Conservation (phyloP, 768 basidiomycete species). For the Cyathus striatus region DNA sequence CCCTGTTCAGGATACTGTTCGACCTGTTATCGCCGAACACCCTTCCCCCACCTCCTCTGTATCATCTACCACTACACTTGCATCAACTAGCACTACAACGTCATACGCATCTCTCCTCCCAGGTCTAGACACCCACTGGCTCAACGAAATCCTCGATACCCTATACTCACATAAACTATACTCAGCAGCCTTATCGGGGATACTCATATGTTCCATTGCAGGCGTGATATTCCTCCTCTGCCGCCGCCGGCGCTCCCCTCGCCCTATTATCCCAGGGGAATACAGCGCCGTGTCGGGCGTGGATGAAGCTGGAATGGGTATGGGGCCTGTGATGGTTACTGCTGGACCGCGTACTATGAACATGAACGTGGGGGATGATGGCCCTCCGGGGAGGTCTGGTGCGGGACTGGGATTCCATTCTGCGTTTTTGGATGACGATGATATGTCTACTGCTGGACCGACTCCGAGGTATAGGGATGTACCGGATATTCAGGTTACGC, state of each 20-base stretch:
- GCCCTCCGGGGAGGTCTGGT: slow-evolving; percentile 20
- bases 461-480: slow-evolving; percentile 47
- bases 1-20: slow-evolving; percentile 26
- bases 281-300: slow-evolving; percentile 96
- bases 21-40: not conserved
- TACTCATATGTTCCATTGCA: slow-evolving; percentile 69
- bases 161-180: slow-evolving; percentile 77
- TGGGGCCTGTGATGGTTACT: slow-evolving; percentile 69
- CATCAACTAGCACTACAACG: too few species aligned
- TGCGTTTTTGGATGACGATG: slow-evolving; percentile 81
- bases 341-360: slow-evolving; percentile 51
- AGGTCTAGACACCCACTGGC: slow-evolving; percentile 72
- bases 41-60: slow-evolving; percentile 18
- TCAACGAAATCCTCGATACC: slow-evolving; percentile 74
- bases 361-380: not conserved
- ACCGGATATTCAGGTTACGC: too few species aligned
- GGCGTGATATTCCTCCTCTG: slow-evolving; percentile 75
- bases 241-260: slow-evolving; percentile 47
- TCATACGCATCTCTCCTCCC: too few species aligned
- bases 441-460: slow-evolving; percentile 30
- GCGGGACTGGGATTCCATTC: slow-evolving; percentile 62
- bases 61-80: slow-evolving; percentile 17
- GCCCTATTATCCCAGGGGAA: slow-evolving; percentile 69
- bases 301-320: slow-evolving; percentile 59
- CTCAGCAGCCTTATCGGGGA: slow-evolving; percentile 83